Conservation (phyloP, 352 stramenopile species). For the Phytopythium vexans region DNA sequence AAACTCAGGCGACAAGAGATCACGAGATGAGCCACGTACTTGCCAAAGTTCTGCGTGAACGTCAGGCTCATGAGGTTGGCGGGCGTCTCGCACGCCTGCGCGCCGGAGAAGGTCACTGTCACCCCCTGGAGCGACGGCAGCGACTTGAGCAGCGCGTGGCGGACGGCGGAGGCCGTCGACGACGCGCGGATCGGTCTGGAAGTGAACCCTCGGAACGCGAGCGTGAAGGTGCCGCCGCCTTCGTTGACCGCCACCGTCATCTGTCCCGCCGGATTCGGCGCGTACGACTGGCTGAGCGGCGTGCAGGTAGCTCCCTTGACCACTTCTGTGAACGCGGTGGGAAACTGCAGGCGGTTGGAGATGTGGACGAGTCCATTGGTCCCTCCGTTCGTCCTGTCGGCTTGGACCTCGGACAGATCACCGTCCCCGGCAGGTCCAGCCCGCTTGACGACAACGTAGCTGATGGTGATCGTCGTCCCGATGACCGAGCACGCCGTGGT, state of each 20-base stretch:
- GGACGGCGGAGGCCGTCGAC: constrained; percentile 20
- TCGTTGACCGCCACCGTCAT: constrained; percentile 35
- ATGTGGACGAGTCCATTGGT: constrained; percentile 50
- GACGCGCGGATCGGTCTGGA: constrained; percentile 58
- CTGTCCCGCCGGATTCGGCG: constrained; percentile 29
- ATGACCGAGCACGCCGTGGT: constrained; percentile 39
- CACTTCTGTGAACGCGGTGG: constrained; percentile 47
- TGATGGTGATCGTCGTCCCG: constrained; percentile 54
- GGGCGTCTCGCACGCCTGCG: constrained; percentile 57
- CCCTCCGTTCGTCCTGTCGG: constrained; percentile 53
- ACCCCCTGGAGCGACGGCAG: constrained; percentile 57
- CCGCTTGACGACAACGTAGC: constrained; percentile 55
- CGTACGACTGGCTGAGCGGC: constrained; percentile 51
- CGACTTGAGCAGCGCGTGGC: constrained; percentile 30
- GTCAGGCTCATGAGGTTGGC: constrained; percentile 63
- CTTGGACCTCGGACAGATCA: constrained; percentile 40
- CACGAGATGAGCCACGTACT: constrained; percentile 37
- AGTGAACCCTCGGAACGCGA: constrained; percentile 63
- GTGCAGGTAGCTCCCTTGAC: constrained; percentile 45
- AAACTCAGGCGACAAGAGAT: neutral
- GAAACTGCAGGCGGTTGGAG: constrained; percentile 59
- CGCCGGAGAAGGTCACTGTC: constrained; percentile 45
- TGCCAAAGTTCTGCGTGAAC: constrained; percentile 80
- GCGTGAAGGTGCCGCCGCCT: constrained; percentile 50
- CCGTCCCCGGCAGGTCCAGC: constrained; percentile 43